Conservation (phyloP, 176 grass and related monocot genomes). For the Phragmites australis region DNA sequence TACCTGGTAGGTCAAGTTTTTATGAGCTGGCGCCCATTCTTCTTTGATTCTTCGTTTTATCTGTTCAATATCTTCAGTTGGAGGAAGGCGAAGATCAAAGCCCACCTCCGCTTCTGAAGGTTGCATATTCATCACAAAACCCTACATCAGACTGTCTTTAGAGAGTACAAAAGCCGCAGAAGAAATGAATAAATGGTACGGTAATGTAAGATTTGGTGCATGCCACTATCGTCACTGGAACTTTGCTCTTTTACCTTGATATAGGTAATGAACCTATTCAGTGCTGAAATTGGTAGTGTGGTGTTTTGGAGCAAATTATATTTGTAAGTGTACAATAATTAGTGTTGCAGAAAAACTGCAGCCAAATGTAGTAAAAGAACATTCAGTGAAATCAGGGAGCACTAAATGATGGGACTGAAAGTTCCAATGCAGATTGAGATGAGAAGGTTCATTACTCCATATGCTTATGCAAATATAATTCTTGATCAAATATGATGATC, state of each 20-base stretch:
- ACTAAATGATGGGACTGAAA: not conserved
- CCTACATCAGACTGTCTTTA: conserved; percentile 56
- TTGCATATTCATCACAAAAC: conserved; percentile 99
- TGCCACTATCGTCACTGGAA: not conserved
- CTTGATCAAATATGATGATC: not conserved
- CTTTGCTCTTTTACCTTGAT: not conserved
- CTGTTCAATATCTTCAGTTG: conserved; percentile 74
- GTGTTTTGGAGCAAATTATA: not conserved
- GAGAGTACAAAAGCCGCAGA: not conserved
- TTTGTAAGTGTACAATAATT: not conserved
- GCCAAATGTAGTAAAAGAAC: not conserved
- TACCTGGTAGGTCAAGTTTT: conserved; percentile 85
- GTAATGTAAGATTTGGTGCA: not conserved
- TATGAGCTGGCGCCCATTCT: conserved; percentile 85
- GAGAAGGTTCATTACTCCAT: not conserved
- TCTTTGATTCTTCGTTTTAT: conserved; percentile 69
- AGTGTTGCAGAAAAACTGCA: not conserved
- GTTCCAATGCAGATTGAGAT: not conserved
- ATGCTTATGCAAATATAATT: not conserved
- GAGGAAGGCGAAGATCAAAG: conserved; percentile 84
- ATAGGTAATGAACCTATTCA: not conserved
- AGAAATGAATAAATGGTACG: not conserved
- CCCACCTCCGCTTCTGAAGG: conserved; percentile 98
- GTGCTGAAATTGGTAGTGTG: not conserved
- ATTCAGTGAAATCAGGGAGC: not conserved